A percentile compares a stretch with the other conserved stretches of the same genome.
Conservation (phyloP, 441 rosid species). For the Pelargonium fulgidum region DNA sequence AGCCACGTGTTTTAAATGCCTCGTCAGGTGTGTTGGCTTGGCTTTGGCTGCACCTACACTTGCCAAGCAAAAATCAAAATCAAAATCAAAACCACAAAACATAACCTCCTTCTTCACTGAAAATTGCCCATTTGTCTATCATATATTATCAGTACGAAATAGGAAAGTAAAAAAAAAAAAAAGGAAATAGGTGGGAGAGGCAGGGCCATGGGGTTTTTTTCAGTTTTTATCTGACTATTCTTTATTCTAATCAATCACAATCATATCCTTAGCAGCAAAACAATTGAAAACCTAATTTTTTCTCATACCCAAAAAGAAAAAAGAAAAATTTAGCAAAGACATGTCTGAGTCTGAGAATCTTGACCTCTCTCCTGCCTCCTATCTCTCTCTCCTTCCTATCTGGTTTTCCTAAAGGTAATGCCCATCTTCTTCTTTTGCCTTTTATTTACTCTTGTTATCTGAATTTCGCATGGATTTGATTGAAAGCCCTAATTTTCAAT, state of each 20-base stretch:
- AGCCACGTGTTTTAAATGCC: not conserved
- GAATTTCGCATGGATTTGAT: not conserved
- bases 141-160: not conserved
- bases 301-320: not conserved
- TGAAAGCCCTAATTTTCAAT: conserved; percentile 4
- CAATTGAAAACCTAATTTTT: not conserved
- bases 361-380: not conserved
- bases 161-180: not conserved
- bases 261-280: not conserved
- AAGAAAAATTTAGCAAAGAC: not conserved
- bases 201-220: not conserved
- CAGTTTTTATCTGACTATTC: not conserved
- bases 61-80: not conserved
- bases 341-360: conserved; percentile 1
- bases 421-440: not conserved
- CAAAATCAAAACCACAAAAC: not conserved
- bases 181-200: not conserved
- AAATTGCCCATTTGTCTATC: not conserved
- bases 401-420: conserved; percentile 10
- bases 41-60: not conserved
- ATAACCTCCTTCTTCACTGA: conserved; percentile 8
- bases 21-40: not conserved
- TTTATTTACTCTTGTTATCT: not conserved
- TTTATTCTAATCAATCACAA: not conserved
- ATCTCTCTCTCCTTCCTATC: not conserved